Evolutionary conservation across 768 basidiomycete species (phyloP).

Genomic region (Ramaria sp.): DNA sequence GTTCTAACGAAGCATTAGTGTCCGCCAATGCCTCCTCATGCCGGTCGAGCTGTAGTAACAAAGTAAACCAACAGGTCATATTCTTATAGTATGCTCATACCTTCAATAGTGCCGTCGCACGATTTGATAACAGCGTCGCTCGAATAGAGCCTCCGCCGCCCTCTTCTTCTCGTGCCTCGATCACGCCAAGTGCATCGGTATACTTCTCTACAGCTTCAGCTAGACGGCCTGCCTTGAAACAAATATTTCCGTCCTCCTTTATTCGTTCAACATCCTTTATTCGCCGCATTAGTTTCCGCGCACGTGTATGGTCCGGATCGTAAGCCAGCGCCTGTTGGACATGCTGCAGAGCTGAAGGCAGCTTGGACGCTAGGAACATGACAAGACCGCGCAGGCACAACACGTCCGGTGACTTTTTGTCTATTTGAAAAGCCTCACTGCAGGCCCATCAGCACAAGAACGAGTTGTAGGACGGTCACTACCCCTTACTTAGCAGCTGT

Average conservation of each 20-base stretch:
- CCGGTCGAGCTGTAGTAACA: slow-evolving; percentile 39
- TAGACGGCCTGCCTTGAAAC: slow-evolving; percentile 54
- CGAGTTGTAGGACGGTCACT: no score
- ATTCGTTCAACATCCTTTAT: slow-evolving; percentile 74
- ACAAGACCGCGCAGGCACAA: slow-evolving; percentile 71
- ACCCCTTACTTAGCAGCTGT: slow-evolving; percentile 68
- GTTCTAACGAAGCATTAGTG: slow-evolving; percentile 52
- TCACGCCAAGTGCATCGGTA: slow-evolving; percentile 60
- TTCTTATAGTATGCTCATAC: slow-evolving; percentile 23
- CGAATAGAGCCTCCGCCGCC: slow-evolving; percentile 73
- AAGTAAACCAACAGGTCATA: background rate
- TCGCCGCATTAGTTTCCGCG: slow-evolving; percentile 61
- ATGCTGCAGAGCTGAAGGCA: slow-evolving; percentile 65
- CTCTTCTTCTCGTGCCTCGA: slow-evolving; percentile 60
- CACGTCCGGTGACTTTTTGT: slow-evolving; percentile 68
- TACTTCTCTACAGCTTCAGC: slow-evolving; percentile 62
- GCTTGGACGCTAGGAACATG: slow-evolving; percentile 60
- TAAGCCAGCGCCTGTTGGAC: slow-evolving; percentile 58
- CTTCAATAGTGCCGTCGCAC: slow-evolving; percentile 74
- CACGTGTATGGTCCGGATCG: slow-evolving; percentile 68
- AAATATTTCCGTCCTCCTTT: slow-evolving; percentile 76
- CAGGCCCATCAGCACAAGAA: background rate
- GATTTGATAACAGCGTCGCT: slow-evolving; percentile 71
- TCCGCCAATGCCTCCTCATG: slow-evolving; percentile 64
- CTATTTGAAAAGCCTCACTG: slow-evolving; percentile 67